Evolutionary conservation across 164 flowering plant genomes (phyloP).

Genomic region (Stephania yunnanensis): DNA sequence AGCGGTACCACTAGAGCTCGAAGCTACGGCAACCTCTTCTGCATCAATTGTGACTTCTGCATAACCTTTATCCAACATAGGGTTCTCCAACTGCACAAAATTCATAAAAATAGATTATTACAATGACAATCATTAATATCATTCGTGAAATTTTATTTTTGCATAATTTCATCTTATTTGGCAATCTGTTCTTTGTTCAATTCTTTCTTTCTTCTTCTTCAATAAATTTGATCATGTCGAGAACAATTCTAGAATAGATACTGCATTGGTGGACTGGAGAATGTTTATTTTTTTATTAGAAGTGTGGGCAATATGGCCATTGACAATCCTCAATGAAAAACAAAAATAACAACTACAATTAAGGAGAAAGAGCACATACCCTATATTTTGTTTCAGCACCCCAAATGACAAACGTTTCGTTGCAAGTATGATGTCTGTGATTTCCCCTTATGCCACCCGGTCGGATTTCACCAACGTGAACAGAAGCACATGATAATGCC

Average conservation of each 20-base stretch:
- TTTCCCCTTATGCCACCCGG: slow-evolving; percentile 79
- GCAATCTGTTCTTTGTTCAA: neutral
- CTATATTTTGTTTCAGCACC: slow-evolving; percentile 73
- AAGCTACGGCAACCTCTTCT: slow-evolving; percentile 75
- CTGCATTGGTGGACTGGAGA: too few species aligned
- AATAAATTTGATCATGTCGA: too few species aligned
- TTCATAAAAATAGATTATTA: neutral
- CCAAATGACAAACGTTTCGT: slow-evolving; percentile 92
- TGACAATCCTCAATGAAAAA: too few species aligned
- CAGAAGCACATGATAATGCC: slow-evolving; percentile 53
- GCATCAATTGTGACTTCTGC: slow-evolving; percentile 58
- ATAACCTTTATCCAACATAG: slow-evolving; percentile 47
- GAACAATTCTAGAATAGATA: too few species aligned
- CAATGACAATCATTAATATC: neutral
- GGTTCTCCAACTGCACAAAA: slow-evolving; percentile 62
- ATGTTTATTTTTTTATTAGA: too few species aligned
- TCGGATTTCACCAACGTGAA: slow-evolving; percentile 77
- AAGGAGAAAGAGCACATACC: slow-evolving; percentile 29
- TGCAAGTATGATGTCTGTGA: slow-evolving; percentile 80
- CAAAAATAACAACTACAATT: too few species aligned
- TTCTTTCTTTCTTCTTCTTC: too few species aligned
- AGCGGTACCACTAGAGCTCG: slow-evolving; percentile 70
- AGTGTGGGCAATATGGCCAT: too few species aligned
- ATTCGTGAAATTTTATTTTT: neutral
- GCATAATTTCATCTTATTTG: neutral